Evolutionary conservation across 2,329 filamentous ascomycete species (phyloP), one percentile per base, ranked within the genome.

Genomic region (Alternaria conjuncta): DNA sequence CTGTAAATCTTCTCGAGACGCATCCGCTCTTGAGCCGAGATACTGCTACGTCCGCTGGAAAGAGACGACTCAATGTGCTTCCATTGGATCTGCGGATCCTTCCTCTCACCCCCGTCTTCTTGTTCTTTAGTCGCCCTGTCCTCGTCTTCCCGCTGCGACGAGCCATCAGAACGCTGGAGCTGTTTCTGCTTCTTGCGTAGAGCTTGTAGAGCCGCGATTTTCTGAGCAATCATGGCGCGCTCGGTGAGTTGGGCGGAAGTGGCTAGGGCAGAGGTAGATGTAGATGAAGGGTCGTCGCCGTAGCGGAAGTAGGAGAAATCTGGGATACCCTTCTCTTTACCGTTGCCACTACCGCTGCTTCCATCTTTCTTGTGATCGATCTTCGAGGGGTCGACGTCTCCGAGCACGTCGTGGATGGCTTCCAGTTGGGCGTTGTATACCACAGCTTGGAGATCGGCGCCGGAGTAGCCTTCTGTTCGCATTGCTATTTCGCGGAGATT

Each of bases 371-470:
- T 79, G 59, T 76, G 71, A 46, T 77, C 78, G 46, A 57, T 67
- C 36, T 72, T 71, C 8, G 76, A 65, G 1, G 76, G 71, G 23
- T 77, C 73, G 8, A 86, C 83, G 28, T 88, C 88, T 57, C 89
- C 90, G 0, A 99, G 87, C 3, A 96, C 89, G 70, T 97, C 94
- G 77, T 99, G 96, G 68, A 99, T 97, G 26, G 96, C 96, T 82
- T 98, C 95, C 6, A 99, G 86, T 78, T 99, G 96, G 0, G 96
- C 94, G 71, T 99, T 99, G 73, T 97, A 97, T 46, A 98, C 90
- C 7, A 99, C 87, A 0, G 95, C 96, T 79, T 99, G 96, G 4
- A 99, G 84, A 81, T 99, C 96, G 1, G 96, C 96, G 12, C 96
- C 96, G 0, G 93, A 96, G 79, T 96, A 97, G 10, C 96, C 96